These are phyloP conservation scores for Echinochloa phyllopogon DNA, from an alignment of 176 grass and related monocot species.

Conservation along the genomic window DNA sequence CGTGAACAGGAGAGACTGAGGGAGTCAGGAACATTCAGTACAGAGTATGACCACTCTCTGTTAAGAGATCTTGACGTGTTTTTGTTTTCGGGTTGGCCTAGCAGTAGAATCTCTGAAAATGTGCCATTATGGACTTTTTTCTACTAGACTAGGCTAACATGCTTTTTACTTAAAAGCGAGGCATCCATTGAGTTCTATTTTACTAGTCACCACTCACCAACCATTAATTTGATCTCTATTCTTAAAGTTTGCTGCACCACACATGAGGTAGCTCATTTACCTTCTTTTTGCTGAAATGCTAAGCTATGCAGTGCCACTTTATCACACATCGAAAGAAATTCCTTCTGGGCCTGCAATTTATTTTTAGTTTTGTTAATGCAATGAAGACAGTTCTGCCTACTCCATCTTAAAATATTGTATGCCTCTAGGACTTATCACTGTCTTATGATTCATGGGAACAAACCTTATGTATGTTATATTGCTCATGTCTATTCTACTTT, in stretches of 20 bases:
- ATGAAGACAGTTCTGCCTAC: not conserved
- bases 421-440: not conserved
- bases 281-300: constrained; percentile 5
- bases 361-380: not conserved
- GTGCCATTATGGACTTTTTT: not conserved
- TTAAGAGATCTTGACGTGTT: not conserved
- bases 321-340: not conserved
- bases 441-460: not conserved
- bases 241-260: not conserved
- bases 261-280: not conserved
- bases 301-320: not conserved
- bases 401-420: not conserved
- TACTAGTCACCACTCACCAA: not conserved
- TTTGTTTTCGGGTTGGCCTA: not conserved
- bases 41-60: constrained; percentile 58
- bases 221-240: not conserved
- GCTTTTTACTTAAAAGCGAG: not conserved
- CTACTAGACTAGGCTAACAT: not conserved
- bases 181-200: not conserved
- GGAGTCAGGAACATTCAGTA: constrained; percentile 78
- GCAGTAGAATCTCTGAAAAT: not conserved
- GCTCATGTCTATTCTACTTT: constrained; percentile 32
- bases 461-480: constrained; percentile 2
- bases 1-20: constrained; percentile 67
- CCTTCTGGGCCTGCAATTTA: not conserved